Evolutionary conservation across 495 filamentous ascomycete genomes (phyloP).

Genomic region (Penicillium diatomitis): DNA sequence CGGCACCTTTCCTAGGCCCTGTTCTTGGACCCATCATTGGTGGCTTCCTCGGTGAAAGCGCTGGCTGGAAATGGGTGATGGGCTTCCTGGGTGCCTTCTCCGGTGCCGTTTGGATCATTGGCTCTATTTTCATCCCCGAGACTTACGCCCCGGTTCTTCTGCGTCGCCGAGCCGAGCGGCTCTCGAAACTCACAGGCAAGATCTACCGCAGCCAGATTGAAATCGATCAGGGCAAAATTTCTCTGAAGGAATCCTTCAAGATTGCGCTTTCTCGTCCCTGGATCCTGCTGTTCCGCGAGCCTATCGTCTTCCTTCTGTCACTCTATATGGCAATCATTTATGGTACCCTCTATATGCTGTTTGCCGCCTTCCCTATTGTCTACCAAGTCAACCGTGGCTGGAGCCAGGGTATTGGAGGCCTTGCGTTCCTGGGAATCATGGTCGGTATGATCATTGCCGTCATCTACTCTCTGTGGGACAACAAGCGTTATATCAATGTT

Average conservation of each 20-base stretch:
- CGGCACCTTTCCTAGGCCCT: slow-evolving; percentile 63
- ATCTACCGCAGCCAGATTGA: slow-evolving; percentile 44
- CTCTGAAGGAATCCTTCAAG: slow-evolving; percentile 32
- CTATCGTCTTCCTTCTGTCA: slow-evolving; percentile 56
- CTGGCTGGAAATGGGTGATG: slow-evolving; percentile 61
- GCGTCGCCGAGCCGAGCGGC: slow-evolving; percentile 39
- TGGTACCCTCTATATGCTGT: slow-evolving; percentile 74
- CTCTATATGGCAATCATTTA: slow-evolving; percentile 70
- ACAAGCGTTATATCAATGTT: slow-evolving; percentile 35
- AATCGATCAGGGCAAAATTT: slow-evolving; percentile 31
- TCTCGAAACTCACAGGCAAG: slow-evolving; percentile 48
- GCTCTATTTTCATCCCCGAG: slow-evolving; percentile 46
- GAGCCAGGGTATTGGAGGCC: slow-evolving; percentile 61
- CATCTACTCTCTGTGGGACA: slow-evolving; percentile 38
- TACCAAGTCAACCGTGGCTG: slow-evolving; percentile 66
- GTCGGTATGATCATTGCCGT: slow-evolving; percentile 68
- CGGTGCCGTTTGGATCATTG: slow-evolving; percentile 47
- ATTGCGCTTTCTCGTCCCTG: slow-evolving; percentile 40
- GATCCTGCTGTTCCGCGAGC: slow-evolving; percentile 41
- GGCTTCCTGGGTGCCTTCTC: slow-evolving; percentile 45
- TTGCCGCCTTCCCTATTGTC: slow-evolving; percentile 74
- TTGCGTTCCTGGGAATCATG: slow-evolving; percentile 75
- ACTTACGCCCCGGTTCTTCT: slow-evolving; percentile 54
- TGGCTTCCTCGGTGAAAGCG: slow-evolving; percentile 50
- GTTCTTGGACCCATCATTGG: slow-evolving; percentile 51